Conservation (phyloP, 2,329 filamentous ascomycete genomes). For the Verticillium nonalfalfae region DNA sequence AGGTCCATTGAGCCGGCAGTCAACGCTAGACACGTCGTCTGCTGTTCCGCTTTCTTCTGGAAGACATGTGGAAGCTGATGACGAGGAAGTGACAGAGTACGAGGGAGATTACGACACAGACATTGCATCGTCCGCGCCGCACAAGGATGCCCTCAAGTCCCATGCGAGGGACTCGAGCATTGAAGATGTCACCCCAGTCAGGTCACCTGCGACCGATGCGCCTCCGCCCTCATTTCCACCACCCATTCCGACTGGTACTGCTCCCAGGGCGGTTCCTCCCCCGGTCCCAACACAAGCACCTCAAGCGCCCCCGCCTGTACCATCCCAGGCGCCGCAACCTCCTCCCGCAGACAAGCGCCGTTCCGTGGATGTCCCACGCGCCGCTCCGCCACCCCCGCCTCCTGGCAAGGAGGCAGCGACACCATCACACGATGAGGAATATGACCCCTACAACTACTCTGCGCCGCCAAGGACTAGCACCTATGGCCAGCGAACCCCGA, state of each 20-base stretch:
- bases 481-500: constrained; percentile 22
- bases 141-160: constrained; percentile 86
- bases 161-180: constrained; percentile 72
- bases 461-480: constrained; percentile 25
- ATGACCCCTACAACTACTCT: constrained; percentile 59
- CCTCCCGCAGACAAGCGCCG: constrained; percentile 46
- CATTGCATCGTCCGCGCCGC: constrained; percentile 86
- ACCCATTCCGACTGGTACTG: constrained; percentile 45
- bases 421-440: constrained; percentile 54
- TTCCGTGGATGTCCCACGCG: constrained; percentile 67
- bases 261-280: constrained; percentile 56
- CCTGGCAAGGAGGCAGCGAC: constrained; percentile 35
- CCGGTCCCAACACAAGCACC: constrained; percentile 52
- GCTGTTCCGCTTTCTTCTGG: constrained; percentile 33
- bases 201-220: constrained; percentile 42
- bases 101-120: constrained; percentile 98
- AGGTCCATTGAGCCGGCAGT: constrained; percentile 44
- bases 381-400: constrained; percentile 59
- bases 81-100: constrained; percentile 84
- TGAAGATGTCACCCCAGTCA: constrained; percentile 60
- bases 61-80: constrained; percentile 47
- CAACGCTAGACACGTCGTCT: constrained; percentile 48
- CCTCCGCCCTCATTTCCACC: constrained; percentile 44
- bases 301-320: constrained; percentile 34
- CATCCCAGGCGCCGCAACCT: constrained; percentile 45